Percentiles rank a stretch among this genome's conserved stretches.
Evolutionary conservation across 495 filamentous ascomycete species (phyloP).

Genomic region (Aspergillus egyptiacus): DNA sequence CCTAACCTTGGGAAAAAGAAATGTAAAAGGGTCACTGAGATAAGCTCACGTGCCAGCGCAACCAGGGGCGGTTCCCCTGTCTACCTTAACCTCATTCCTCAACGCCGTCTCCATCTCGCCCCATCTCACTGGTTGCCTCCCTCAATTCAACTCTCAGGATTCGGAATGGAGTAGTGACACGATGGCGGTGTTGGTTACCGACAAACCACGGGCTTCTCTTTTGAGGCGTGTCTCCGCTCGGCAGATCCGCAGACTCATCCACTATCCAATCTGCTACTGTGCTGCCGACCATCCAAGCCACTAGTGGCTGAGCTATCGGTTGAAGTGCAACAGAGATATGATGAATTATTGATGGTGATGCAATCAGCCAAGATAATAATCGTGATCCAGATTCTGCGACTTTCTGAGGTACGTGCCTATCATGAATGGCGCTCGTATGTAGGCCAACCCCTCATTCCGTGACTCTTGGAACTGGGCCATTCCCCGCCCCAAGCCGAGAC

Average conservation of each 20-base stretch:
- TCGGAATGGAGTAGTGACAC: too few species aligned
- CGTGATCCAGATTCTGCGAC: conserved; percentile 6
- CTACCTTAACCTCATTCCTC: too few species aligned
- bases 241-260: background rate
- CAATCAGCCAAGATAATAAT: conserved; percentile 20
- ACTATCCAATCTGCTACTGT: conserved; percentile 7
- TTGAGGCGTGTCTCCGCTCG: conserved; percentile 1
- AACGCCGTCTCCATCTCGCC: background rate
- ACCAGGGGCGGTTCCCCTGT: conserved; percentile 1
- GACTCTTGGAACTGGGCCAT: conserved; percentile 1
- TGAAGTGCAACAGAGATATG: conserved; percentile 1
- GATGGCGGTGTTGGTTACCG: background rate
- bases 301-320: conserved; percentile 10
- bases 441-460: conserved; percentile 13
- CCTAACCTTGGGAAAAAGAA: background rate
- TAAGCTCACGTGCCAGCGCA: conserved; percentile 6
- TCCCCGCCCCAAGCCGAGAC: conserved; percentile 1
- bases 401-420: conserved; percentile 5
- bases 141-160: background rate
- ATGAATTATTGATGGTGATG: conserved; percentile 6
- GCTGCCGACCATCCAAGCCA: conserved; percentile 11
- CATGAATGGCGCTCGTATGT: conserved; percentile 6
- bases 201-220: conserved; percentile 1
- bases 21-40: conserved; percentile 2
- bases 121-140: conserved; percentile 4